Percentiles rank a stretch among this genome's conserved stretches.
Evolutionary conservation across 2,329 filamentous ascomycete genomes (phyloP).

Genomic region (Arthrobotrys sinensis): DNA sequence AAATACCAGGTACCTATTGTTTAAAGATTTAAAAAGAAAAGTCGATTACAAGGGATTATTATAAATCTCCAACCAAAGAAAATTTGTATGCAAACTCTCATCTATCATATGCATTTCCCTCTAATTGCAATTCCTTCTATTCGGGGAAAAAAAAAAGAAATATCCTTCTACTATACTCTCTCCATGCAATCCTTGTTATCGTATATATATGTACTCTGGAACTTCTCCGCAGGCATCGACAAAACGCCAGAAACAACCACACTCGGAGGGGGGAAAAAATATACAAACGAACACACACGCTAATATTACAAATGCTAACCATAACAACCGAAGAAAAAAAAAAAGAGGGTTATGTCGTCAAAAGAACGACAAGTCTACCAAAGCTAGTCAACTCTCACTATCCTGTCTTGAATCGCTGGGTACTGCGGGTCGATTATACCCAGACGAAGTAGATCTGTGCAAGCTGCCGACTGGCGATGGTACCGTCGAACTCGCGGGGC

Average conservation of each 20-base stretch:
- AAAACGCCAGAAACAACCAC: conserved; percentile 7
- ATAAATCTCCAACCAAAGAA: neutral
- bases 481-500: conserved; percentile 9
- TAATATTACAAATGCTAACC: conserved; percentile 26
- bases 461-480: conserved; percentile 19
- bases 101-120: too few species aligned
- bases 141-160: too few species aligned
- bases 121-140: neutral
- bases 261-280: neutral
- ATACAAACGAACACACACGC: conserved; percentile 13
- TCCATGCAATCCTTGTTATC: neutral
- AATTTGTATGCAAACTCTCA: too few species aligned
- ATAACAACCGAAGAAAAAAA: neutral
- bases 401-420: conserved; percentile 23
- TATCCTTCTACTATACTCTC: neutral
- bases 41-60: too few species aligned
- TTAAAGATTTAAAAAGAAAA: too few species aligned
- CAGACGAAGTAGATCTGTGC: neutral
- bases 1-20: too few species aligned
- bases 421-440: conserved; percentile 1
- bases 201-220: neutral
- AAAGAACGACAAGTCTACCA: conserved; percentile 41
- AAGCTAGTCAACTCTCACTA: conserved; percentile 47
- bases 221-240: neutral
- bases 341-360: neutral